phyloP scores from a whole-genome alignment of 78 protist genomes.

The Dictyostelium discoideum region DNA sequence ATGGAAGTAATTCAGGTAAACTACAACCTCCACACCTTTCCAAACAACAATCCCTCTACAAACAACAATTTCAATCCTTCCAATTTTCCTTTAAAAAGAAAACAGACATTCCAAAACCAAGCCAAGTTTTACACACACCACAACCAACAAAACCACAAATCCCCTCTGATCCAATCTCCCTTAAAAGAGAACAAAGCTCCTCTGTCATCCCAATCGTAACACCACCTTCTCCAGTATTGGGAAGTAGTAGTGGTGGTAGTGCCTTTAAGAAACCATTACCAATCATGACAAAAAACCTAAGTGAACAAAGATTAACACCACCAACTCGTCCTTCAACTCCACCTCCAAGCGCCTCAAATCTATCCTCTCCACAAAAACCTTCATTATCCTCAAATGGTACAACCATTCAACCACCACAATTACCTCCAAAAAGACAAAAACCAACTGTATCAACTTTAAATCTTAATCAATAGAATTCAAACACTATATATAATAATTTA shows the following conservation, averaged over 20 bases:
- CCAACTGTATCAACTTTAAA: conserved; percentile 6
- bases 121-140: background rate
- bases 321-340: conserved; percentile 35
- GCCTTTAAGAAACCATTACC: background rate
- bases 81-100: conserved; percentile 24
- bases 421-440: conserved; percentile 45
- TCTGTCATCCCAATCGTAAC: background rate
- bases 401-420: conserved; percentile 2
- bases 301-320: conserved; percentile 13
- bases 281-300: background rate
- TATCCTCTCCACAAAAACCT: background rate
- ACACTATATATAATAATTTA: background rate
- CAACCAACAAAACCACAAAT: background rate
- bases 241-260: background rate
- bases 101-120: conserved; percentile 10
- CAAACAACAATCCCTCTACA: background rate
- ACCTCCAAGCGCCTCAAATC: conserved; percentile 5
- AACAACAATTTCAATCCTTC: conserved; percentile 1
- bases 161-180: background rate
- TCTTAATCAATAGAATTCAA: background rate
- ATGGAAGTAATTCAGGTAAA: background rate
- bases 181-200: background rate
- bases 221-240: conserved; percentile 12
- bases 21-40: too few species aligned
- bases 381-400: background rate